Base-by-base conservation (phyloP, 2,329 filamentous ascomycete species). In the Colletotrichum kahawae region DNA sequence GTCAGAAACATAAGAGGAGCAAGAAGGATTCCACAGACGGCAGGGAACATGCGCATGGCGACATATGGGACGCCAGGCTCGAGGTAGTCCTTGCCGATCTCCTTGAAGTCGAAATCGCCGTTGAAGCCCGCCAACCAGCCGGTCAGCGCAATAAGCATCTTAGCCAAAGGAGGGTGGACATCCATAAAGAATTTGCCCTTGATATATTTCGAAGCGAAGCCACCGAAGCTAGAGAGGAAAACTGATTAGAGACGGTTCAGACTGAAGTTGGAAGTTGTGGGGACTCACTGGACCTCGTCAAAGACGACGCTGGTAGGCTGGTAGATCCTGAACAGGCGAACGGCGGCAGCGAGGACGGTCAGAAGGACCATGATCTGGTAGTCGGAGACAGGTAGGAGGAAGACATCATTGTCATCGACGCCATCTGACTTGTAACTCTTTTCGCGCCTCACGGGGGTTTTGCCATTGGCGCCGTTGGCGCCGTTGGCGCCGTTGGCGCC, bases 181-280 rank as follows among this genome's bases (percentile, higher is more conserved):
- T 99, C 97, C 97, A 99, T 99, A 86, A 99, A 99, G 91, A 99
- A 99, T 84, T 91, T 94, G 82, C 97, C 97, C 89, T 99, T 98
- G 90, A 99, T 98, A 85, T 99, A 99, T 86, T 99, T 99, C 80
- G 94, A 95, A 78, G 97, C 97, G 83, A 99, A 99, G 64, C 97
- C 97, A 84, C 97, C 97, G 84, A 99, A 99, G 87, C 95, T 98
- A 81, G 77, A 31, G 64, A 33, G 56, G 21, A 29, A 34, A 33
- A 18, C 43, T 48, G 10, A 18, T 70, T 56, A 71, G 56, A 64
- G 70, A 67, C 48, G 31, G 68, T 57, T 21, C 18, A 21, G 18
- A 36, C 3, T n/a, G 38, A n/a, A n/a, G 29, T 56, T 65, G 69
- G 62, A 64, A 31, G 38, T 21, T 48, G 43, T 48, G 43, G 38